Evolutionary conservation across 2,329 filamentous ascomycete species (phyloP).

Genomic region (Calonectria leucothoes): DNA sequence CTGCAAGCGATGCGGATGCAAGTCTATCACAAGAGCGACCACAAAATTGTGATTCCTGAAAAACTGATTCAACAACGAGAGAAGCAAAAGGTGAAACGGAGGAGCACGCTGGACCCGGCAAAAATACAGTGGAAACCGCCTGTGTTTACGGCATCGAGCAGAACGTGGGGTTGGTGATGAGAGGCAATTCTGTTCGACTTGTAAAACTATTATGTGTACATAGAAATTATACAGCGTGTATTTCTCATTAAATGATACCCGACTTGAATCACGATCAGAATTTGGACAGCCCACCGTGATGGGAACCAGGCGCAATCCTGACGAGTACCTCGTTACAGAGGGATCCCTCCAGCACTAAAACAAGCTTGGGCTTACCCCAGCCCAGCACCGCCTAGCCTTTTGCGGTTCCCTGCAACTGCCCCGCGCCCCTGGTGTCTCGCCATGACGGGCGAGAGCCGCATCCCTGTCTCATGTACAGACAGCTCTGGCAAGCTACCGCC

Average conservation of each 20-base stretch:
- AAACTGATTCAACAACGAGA: conserved; percentile 82
- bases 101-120: conserved; percentile 79
- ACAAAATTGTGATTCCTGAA: conserved; percentile 93
- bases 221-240: not conserved
- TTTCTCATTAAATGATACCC: conserved; percentile 34
- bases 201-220: not conserved
- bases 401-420: not conserved
- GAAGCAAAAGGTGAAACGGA: conserved; percentile 83
- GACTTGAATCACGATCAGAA: not conserved
- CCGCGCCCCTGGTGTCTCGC: not conserved
- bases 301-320: not conserved
- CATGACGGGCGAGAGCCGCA: conserved; percentile 4
- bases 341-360: not conserved
- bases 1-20: conserved; percentile 95
- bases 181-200: not conserved
- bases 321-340: too few species aligned
- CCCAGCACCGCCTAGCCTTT: not conserved
- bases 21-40: conserved; percentile 94
- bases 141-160: conserved; percentile 87
- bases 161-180: conserved; percentile 95
- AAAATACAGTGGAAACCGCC: conserved; percentile 95
- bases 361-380: not conserved
- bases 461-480: conserved; percentile 23
- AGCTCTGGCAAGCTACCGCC: conserved; percentile 7
- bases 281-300: not conserved